phyloP scores from a whole-genome alignment of 2,329 filamentous ascomycete species.

The Epichloe hybrida region DNA sequence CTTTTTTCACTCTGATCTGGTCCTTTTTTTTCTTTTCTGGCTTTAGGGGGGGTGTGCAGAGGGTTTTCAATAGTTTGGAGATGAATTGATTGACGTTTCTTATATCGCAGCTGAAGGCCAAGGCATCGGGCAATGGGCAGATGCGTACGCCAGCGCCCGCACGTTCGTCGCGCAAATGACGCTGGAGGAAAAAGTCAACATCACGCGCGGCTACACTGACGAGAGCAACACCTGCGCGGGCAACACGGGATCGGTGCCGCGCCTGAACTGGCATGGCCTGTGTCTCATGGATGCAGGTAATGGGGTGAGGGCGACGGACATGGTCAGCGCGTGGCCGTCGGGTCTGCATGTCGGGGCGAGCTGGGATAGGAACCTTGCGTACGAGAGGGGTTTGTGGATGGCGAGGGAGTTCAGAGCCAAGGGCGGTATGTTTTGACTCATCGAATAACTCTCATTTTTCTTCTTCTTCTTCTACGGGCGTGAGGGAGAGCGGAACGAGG shows the following conservation, averaged over 20 bases:
- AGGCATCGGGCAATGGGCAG: conserved; percentile 33
- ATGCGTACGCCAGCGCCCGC: conserved; percentile 44
- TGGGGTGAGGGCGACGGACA: conserved; percentile 32
- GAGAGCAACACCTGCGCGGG: conserved; percentile 36
- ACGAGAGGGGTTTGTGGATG: conserved; percentile 37
- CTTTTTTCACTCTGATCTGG: not conserved
- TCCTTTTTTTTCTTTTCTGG: not conserved
- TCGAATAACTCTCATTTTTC: too few species aligned
- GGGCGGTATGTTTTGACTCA: conserved; percentile 31
- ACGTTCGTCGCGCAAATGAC: conserved; percentile 48
- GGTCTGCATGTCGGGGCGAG: conserved; percentile 33
- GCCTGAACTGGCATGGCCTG: conserved; percentile 31
- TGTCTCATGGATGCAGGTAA: conserved; percentile 38
- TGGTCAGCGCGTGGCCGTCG: conserved; percentile 34
- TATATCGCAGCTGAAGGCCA: conserved; percentile 15
- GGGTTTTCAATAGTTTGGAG: too few species aligned
- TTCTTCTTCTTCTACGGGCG: not conserved
- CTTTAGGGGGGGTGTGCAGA: too few species aligned
- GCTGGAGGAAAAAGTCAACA: conserved; percentile 47
- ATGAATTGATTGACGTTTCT: not conserved
- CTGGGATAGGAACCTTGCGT: conserved; percentile 42
- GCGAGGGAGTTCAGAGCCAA: conserved; percentile 43
- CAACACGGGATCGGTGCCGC: conserved; percentile 31
- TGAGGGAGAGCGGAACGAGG: not conserved
- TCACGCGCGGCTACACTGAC: conserved; percentile 35